Conservation (phyloP, 1,139 yeast species). For the Candida labiduridarum region DNA sequence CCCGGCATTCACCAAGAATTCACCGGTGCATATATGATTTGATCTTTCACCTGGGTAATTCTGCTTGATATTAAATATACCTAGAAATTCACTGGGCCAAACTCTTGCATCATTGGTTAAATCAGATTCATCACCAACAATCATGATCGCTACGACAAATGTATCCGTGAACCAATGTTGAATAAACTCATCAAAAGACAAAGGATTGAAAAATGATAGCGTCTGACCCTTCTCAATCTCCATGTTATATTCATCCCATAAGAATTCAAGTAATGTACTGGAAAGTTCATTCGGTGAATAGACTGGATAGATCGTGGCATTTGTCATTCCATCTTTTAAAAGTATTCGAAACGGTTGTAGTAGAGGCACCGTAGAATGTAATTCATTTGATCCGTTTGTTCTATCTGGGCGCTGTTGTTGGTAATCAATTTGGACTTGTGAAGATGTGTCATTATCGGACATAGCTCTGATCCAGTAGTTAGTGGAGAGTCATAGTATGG, state of each 20-base stretch:
- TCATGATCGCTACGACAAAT: slow-evolving; percentile 85
- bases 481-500: background rate
- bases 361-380: slow-evolving; percentile 31
- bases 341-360: slow-evolving; percentile 61
- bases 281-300: slow-evolving; percentile 68
- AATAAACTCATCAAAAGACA: slow-evolving; percentile 72
- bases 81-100: slow-evolving; percentile 91
- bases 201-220: slow-evolving; percentile 77
- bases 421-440: no score
- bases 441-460: background rate
- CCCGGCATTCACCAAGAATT: slow-evolving; percentile 87
- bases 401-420: slow-evolving; percentile 28
- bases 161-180: slow-evolving; percentile 80
- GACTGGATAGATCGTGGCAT: slow-evolving; percentile 90
- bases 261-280: slow-evolving; percentile 71
- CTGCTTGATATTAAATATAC: slow-evolving; percentile 81
- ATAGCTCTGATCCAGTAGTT: background rate
- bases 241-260: slow-evolving; percentile 91
- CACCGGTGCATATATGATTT: slow-evolving; percentile 90
- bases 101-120: slow-evolving; percentile 42
- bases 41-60: slow-evolving; percentile 92
- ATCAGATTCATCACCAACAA: slow-evolving; percentile 67
- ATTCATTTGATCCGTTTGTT: slow-evolving; percentile 24
- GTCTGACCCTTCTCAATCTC: slow-evolving; percentile 91
- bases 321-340: slow-evolving; percentile 84